Percentiles rank a stretch among this genome's conserved stretches.
Conservation (phyloP, 768 basidiomycete species). For the Psilocybe cubensis region DNA sequence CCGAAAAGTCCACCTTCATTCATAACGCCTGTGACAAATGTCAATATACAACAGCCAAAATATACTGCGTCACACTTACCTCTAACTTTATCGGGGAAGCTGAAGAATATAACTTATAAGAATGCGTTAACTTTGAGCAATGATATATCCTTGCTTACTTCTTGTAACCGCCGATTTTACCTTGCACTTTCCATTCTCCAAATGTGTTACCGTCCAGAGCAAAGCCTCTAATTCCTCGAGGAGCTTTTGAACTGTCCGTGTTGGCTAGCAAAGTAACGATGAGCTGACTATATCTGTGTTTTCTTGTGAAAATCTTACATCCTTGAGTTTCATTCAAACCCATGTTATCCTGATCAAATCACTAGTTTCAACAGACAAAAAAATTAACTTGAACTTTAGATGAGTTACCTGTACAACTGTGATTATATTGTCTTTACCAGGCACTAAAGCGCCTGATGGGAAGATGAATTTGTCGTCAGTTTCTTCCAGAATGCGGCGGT, state of each 20-base stretch:
- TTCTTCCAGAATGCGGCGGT: slow-evolving; percentile 60
- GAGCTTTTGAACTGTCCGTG: slow-evolving; percentile 65
- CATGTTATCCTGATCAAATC: slow-evolving; percentile 69
- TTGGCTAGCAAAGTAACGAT: slow-evolving; percentile 28
- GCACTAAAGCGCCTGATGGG: slow-evolving; percentile 54
- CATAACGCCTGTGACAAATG: slow-evolving; percentile 44
- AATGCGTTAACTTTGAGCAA: neutral
- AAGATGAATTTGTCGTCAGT: slow-evolving; percentile 70
- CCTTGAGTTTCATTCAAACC: slow-evolving; percentile 67
- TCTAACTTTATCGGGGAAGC: slow-evolving; percentile 74
- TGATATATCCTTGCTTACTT: slow-evolving; percentile 36
- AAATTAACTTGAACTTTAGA: neutral
- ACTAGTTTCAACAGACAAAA: neutral
- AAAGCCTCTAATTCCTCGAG: slow-evolving; percentile 82
- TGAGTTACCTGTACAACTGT: slow-evolving; percentile 71
- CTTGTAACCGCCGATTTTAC: slow-evolving; percentile 73
- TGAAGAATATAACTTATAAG: slow-evolving; percentile 26
- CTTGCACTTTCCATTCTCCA: slow-evolving; percentile 71
- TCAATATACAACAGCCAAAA: neutral
- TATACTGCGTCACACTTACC: slow-evolving; percentile 21
- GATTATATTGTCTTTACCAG: slow-evolving; percentile 70
- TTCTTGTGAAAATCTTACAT: slow-evolving; percentile 35
- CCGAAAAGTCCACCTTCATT: slow-evolving; percentile 77
- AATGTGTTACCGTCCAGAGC: slow-evolving; percentile 64
- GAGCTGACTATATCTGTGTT: neutral